Base-by-base conservation (phyloP, 73 alveolate genomes). In the Tetrahymena elliotti region DNA sequence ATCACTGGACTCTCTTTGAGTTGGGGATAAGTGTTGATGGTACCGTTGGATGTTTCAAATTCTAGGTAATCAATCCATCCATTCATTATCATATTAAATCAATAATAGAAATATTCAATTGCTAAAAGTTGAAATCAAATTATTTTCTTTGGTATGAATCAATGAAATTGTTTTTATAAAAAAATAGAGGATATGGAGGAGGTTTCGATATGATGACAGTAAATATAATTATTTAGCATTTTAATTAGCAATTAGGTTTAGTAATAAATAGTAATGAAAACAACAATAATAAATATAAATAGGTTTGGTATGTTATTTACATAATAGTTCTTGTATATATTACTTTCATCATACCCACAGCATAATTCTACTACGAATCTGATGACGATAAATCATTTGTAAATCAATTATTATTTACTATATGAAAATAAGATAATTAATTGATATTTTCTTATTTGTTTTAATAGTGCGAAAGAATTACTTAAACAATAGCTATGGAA, bases 311-410 rank as follows among this genome's bases (percentile, higher is more conserved):
- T 92, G 97, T 95, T 4, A 94, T 98, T 84, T 97, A 97, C 94
- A 95, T 97, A 84, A 93, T 97, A 93, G 83, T 96, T 10, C 95
- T 97, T 27, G 94, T 93, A 18, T 93, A 96, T 94, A 52, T 98
- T 13, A 82, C 96, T 39, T 35, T 98, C 35, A 93, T 98, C 22
- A 94, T 97, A 6, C 99, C 99, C 41, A 47, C 96, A 53, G 96
- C 97, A 16, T 52, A 93, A 53, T 97, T 97, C 96, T 98, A 40
- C 95, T 98, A 98, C 94, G 99, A 98, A 93, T 35, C 98, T 38
- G 99, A 98, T 82, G 98, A 97, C 52, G 99, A 98, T n/a, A 93
- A 96, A 84, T 38, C 98, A 13, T 92, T 97, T 35, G 98, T 97
- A 97, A 84, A 16, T 35, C 39, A 31, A 12, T 27, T 16, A 10